phyloP scores from a whole-genome alignment of 345 rosid species.

The Sapria himalayana region DNA sequence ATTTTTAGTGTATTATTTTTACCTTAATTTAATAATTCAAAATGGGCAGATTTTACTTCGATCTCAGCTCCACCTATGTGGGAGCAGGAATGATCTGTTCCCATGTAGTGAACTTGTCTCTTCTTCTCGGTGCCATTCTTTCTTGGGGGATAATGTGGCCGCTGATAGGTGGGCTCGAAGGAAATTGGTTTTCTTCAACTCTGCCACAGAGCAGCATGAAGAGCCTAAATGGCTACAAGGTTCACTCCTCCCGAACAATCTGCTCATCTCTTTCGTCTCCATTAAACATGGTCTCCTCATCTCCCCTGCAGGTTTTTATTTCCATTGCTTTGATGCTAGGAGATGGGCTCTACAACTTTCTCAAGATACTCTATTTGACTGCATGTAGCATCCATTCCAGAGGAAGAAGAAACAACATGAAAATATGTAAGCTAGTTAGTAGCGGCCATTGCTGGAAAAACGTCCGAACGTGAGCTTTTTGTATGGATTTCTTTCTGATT shows the following conservation, averaged over 20 bases:
- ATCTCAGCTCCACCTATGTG: conserved; percentile 67
- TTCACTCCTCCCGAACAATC: conserved; percentile 6
- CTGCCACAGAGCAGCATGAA: conserved; percentile 54
- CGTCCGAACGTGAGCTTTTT: background rate
- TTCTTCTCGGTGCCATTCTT: conserved; percentile 70
- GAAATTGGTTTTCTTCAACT: conserved; percentile 49
- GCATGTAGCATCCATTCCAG: conserved; percentile 24
- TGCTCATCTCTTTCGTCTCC: background rate
- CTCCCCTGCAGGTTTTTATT: conserved; percentile 43
- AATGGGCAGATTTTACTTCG: conserved; percentile 66
- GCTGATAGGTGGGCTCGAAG: conserved; percentile 34
- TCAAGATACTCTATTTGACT: conserved; percentile 44
- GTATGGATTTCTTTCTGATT: conserved; percentile 2
- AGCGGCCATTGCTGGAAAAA: background rate
- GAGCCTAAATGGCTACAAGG: conserved; percentile 83
- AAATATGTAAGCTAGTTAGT: conserved; percentile 16
- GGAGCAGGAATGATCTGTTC: conserved; percentile 98
- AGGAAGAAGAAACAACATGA: conserved; percentile 12
- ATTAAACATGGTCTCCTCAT: too few relatives aligned
- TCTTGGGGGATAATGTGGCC: conserved; percentile 99
- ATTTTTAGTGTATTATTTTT: conserved; percentile 1
- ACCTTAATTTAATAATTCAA: conserved; percentile 5
- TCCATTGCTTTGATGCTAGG: conserved; percentile 71
- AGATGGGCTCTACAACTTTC: conserved; percentile 82
- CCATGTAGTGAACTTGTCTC: conserved; percentile 73